phyloP scores from a whole-genome alignment of 345 rosid species.

The Microthlaspi erraticum region DNA sequence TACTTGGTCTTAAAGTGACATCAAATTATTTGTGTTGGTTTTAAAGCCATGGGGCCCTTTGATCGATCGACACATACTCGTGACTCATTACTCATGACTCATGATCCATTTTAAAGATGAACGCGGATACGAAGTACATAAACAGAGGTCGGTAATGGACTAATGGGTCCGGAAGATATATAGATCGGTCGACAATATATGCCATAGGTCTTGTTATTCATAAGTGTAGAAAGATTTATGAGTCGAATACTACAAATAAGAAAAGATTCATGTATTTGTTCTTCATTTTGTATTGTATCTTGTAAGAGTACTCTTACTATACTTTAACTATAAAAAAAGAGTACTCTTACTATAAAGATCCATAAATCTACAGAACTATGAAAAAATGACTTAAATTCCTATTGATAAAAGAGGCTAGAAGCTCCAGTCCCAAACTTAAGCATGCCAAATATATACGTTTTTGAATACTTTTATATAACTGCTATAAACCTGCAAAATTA shows the following conservation, averaged over 20 bases:
- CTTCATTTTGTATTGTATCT: background rate
- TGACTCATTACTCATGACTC: conserved; percentile 14
- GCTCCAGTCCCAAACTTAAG: too few relatives aligned
- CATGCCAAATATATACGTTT: too few relatives aligned
- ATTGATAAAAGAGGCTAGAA: too few relatives aligned
- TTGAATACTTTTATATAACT: too few relatives aligned
- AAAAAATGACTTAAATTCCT: too few relatives aligned
- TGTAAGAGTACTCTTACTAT: too few relatives aligned
- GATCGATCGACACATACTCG: conserved; percentile 3
- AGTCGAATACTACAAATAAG: background rate
- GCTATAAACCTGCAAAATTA: too few relatives aligned
- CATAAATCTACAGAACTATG: too few relatives aligned
- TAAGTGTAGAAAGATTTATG: background rate
- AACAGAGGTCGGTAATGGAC: conserved; percentile 6
- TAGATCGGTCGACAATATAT: background rate
- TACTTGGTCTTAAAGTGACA: conserved; percentile 27
- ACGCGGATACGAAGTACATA: conserved; percentile 19
- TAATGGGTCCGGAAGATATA: conserved; percentile 22
- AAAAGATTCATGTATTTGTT: background rate
- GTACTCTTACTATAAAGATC: too few relatives aligned
- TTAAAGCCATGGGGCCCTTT: conserved; percentile 32
- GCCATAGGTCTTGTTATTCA: background rate
- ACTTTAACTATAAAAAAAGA: too few relatives aligned
- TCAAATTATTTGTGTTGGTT: conserved; percentile 29
- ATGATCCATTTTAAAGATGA: conserved; percentile 6